These are phyloP conservation scores for Didymella exigua DNA, from an alignment of 2,329 filamentous ascomycete genomes.

Conservation along the genomic window DNA sequence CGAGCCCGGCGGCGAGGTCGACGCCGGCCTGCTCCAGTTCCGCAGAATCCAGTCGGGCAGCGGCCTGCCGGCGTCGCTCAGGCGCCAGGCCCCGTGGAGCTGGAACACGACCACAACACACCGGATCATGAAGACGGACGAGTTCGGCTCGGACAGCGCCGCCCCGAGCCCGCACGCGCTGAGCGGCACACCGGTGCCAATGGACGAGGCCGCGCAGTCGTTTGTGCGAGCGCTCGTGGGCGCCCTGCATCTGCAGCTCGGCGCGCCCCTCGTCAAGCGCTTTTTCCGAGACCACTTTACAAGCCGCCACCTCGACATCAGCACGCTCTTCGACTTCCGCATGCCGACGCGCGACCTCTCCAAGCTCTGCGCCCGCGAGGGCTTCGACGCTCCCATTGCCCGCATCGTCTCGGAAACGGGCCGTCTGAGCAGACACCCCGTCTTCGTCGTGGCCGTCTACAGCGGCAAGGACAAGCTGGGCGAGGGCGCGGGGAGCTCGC, in stretches of 20 bases:
- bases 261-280: constrained; percentile 74
- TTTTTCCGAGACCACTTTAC: constrained; percentile 88
- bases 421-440: constrained; percentile 79
- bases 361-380: constrained; percentile 83
- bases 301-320: constrained; percentile 76
- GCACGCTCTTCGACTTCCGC: constrained; percentile 80
- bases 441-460: constrained; percentile 93
- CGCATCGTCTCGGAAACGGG: constrained; percentile 91
- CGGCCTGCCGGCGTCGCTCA: constrained; percentile 32
- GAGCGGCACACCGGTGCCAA: constrained; percentile 38
- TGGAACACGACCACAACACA: constrained; percentile 60
- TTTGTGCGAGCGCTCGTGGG: constrained; percentile 86
- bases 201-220: constrained; percentile 68
- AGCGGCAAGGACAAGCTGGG: constrained; percentile 90
- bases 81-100: constrained; percentile 38
- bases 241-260: constrained; percentile 83
- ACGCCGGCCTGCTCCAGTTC: constrained; percentile 89
- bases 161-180: constrained; percentile 32
- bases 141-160: constrained; percentile 73
- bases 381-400: constrained; percentile 85
- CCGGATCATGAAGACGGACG: constrained; percentile 79
- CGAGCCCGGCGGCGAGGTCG: constrained; percentile 86
- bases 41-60: constrained; percentile 50
- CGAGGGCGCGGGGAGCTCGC: constrained; percentile 79
- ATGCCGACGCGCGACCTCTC: constrained; percentile 83